phyloP scores from a whole-genome alignment of 352 stramenopile species.

The Phytophthora hibernalis region DNA sequence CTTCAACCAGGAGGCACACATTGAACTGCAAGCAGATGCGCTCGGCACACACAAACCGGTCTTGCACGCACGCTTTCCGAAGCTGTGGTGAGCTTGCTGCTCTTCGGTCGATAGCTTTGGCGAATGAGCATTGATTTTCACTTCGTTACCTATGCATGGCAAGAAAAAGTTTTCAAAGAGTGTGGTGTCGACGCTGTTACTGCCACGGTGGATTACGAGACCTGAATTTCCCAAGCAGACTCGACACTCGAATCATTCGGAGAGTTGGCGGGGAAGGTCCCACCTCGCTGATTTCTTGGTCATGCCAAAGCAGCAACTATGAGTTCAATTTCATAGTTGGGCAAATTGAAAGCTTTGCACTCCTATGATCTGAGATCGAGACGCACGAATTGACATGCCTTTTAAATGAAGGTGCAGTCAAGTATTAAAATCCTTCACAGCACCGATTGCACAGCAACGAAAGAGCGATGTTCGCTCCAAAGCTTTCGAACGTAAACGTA shows the following conservation, averaged over 20 bases:
- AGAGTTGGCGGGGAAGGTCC: slow-evolving; percentile 13
- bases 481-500: no score
- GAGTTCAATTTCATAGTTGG: no score
- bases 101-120: background rate
- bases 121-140: no score
- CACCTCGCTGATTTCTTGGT: slow-evolving; percentile 20
- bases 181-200: background rate
- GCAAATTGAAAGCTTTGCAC: background rate
- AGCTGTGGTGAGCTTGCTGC: background rate
- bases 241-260: background rate
- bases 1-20: slow-evolving; percentile 14
- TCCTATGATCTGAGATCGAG: no score
- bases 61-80: slow-evolving; percentile 6
- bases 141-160: no score
- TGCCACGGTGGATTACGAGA: background rate
- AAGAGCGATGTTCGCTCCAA: background rate
- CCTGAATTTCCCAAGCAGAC: slow-evolving; percentile 1
- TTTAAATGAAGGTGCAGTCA: no score
- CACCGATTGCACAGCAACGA: background rate
- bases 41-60: slow-evolving; percentile 1
- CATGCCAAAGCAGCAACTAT: slow-evolving; percentile 11
- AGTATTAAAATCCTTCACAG: background rate
- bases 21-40: slow-evolving; percentile 31
- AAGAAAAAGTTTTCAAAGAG: background rate
- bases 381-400: no score